Base-by-base conservation (phyloP, 371 early-diverging fungal genomes). In the Agmasoma carcini region DNA sequence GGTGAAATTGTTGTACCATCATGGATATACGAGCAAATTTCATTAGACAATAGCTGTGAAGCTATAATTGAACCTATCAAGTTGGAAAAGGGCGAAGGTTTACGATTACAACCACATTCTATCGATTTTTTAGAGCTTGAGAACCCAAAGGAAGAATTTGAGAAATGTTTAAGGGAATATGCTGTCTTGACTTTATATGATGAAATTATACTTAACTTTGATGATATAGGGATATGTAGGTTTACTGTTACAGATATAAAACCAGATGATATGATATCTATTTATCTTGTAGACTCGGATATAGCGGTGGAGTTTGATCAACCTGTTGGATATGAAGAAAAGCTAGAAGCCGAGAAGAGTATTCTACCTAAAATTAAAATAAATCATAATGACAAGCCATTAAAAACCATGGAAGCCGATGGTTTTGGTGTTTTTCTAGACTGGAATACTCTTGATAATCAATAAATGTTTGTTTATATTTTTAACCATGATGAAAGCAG, bases 261-360 rank as follows among this genome's bases (percentile, higher is more conserved):
- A 61, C 94, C 98, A 11, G 22, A 71, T 14, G 81, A 79, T 49
- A 19, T 23, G 17, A 87, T 44, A 19, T 74, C 85, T 25, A 86
- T 98, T 52, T 87, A 85, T 22, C 87, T 94, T 61, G 81, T 93
- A 5, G 98, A 98, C 72, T 93, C 95, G 0, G 98, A 98, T 80
- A 73, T 98, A 45, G 88, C 87, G 69, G 86, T 86, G 0, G 98
- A 98, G 62, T 95, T 98, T 77, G 91, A 88, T 2, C 81, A 94
- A 19, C 98, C 98, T 12, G 73, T 89, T 0, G 98, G 96, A 2
- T 98, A 93, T 73, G 81, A 83, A 29, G 94, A 93, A 54, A 58
- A 59, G 23, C 63, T 70, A 45, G 72, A 77, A 40, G 68, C 64
- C n/a, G 74, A 65, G 29, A 61, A 47, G 47, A 54, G 59, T 0